A percentile compares a stretch with the other conserved stretches of the same genome.
These are phyloP conservation scores for Straminergon stramineum DNA, from an alignment of 225 moss, liverwort and hornwort genomes.

Conservation along the genomic window DNA sequence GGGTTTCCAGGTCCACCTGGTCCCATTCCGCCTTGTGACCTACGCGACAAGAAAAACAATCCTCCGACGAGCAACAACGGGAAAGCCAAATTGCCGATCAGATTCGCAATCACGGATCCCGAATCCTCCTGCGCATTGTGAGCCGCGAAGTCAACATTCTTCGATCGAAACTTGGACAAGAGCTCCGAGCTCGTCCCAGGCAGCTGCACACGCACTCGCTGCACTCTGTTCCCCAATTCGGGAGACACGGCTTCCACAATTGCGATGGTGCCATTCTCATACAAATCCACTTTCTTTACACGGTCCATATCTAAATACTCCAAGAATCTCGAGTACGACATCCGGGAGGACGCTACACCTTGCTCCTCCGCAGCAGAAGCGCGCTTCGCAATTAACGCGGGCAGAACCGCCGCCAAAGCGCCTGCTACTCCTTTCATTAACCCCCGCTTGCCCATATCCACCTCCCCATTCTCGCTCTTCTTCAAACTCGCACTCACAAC, in stretches of 20 bases:
- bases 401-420: conserved; percentile 46
- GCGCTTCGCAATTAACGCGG: conserved; percentile 44
- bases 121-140: conserved; percentile 79
- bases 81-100: conserved; percentile 80
- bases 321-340: conserved; percentile 88
- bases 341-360: conserved; percentile 80
- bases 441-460: conserved; percentile 53
- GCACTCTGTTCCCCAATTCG: conserved; percentile 81
- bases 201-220: conserved; percentile 83
- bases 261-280: conserved; percentile 90
- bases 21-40: conserved; percentile 60
- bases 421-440: conserved; percentile 62
- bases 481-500: conserved; percentile 30
- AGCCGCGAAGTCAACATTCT: conserved; percentile 91
- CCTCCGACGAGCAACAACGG: conserved; percentile 80
- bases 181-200: conserved; percentile 84
- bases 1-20: conserved; percentile 90
- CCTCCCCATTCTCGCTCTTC: not conserved
- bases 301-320: conserved; percentile 92
- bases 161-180: conserved; percentile 70
- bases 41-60: conserved; percentile 49
- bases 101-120: conserved; percentile 68
- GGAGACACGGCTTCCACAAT: conserved; percentile 95
- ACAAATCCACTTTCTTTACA: conserved; percentile 94
- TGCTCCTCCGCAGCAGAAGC: conserved; percentile 72